Evolutionary conservation across 192 early-diverging fungal genomes (phyloP).

Genomic region (Linnemannia elongata): DNA sequence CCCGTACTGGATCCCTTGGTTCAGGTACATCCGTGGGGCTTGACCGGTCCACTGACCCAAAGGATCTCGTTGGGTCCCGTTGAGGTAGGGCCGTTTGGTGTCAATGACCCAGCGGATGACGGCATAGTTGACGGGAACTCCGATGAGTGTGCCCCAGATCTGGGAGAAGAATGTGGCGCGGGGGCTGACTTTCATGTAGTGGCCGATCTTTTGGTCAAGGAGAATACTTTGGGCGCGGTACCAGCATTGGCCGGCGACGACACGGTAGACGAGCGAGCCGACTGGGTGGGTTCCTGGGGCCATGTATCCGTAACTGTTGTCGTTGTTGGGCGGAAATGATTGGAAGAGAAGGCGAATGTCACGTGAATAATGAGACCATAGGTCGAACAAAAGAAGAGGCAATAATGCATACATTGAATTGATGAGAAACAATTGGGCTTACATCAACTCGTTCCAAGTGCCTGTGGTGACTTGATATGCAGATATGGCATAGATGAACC

Average conservation of each 20-base stretch:
- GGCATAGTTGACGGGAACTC: constrained; percentile 57
- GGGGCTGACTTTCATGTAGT: constrained; percentile 58
- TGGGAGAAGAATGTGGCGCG: constrained; percentile 53
- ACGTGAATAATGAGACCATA: no score
- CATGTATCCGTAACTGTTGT: constrained; percentile 55
- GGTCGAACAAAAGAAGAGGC: no score
- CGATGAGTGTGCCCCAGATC: constrained; percentile 59
- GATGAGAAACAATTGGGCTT: background rate
- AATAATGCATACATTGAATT: no score
- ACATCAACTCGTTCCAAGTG: constrained; percentile 58
- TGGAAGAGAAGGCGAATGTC: no score
- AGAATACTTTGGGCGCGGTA: constrained; percentile 60
- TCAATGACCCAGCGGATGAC: constrained; percentile 60
- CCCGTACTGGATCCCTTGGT: constrained; percentile 57
- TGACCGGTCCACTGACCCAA: constrained; percentile 60
- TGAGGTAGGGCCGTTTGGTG: constrained; percentile 59
- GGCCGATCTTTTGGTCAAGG: constrained; percentile 54
- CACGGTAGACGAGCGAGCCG: constrained; percentile 50
- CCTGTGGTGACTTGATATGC: constrained; percentile 57
- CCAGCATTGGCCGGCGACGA: constrained; percentile 60
- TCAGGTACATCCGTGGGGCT: constrained; percentile 39
- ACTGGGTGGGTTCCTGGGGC: constrained; percentile 56
- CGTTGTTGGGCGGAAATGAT: no score
- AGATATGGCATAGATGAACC: constrained; percentile 56
- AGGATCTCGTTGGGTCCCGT: constrained; percentile 57